A percentile compares a stretch with the other conserved stretches of the same genome.
These are phyloP conservation scores for Fusarium chlamydosporum DNA, from an alignment of 2,329 filamentous ascomycete genomes.

Conservation along the genomic window DNA sequence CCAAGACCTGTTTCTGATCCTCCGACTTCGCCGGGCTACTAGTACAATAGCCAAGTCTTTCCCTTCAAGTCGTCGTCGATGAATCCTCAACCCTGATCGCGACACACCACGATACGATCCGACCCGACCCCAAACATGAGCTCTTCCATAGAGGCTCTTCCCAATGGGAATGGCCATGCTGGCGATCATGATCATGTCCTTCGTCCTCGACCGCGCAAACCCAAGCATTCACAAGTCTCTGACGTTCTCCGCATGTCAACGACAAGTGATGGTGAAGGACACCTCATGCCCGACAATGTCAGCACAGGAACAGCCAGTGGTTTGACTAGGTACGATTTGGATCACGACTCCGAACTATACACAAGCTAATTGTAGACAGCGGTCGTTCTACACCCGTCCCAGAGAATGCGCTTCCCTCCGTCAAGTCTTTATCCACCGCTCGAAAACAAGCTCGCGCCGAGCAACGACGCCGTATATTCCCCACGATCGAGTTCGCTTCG, in stretches of 20 bases:
- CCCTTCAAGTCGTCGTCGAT: slow-evolving; percentile 15
- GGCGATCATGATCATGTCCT: slow-evolving; percentile 59
- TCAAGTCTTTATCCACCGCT: slow-evolving; percentile 85
- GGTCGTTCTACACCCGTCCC: slow-evolving; percentile 87
- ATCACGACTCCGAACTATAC: neutral
- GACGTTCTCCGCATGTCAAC: slow-evolving; percentile 59
- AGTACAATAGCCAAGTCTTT: slow-evolving; percentile 5
- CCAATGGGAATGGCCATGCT: slow-evolving; percentile 50
- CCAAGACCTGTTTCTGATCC: slow-evolving; percentile 5
- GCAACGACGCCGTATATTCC: slow-evolving; percentile 87
- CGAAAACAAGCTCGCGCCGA: slow-evolving; percentile 86
- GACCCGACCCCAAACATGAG: slow-evolving; percentile 46
- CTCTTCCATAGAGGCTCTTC: slow-evolving; percentile 50
- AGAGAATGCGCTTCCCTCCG: slow-evolving; percentile 92
- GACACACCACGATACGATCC: slow-evolving; percentile 10
- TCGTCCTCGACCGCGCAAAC: slow-evolving; percentile 66
- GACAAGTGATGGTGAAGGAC: slow-evolving; percentile 53
- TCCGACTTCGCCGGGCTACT: slow-evolving; percentile 12
- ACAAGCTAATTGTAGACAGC: slow-evolving; percentile 61
- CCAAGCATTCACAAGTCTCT: slow-evolving; percentile 63
- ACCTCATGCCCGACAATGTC: slow-evolving; percentile 55
- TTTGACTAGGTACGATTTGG: slow-evolving; percentile 60
- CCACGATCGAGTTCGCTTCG: slow-evolving; percentile 90
- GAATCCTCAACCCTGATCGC: slow-evolving; percentile 26
- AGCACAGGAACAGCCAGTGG: slow-evolving; percentile 55